A percentile compares a stretch with the other conserved stretches of the same genome.
Conservation (phyloP, 2,329 filamentous ascomycete species). For the Colletotrichum incanum region DNA sequence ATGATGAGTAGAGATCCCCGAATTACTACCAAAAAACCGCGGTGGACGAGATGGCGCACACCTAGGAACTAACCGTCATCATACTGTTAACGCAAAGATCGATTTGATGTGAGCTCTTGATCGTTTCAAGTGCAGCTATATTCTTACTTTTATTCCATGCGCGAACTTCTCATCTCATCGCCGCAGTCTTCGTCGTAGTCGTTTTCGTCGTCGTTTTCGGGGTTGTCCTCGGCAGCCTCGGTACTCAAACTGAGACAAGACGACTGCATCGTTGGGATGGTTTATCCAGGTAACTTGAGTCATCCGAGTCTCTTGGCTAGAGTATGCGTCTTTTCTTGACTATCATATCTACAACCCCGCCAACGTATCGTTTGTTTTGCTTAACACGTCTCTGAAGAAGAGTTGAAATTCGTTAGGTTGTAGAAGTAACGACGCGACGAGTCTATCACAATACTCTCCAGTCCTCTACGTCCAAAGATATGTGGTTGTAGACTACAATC, state of each 20-base stretch:
- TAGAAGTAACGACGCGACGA: background rate
- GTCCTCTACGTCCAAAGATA: background rate
- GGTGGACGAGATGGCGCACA: background rate
- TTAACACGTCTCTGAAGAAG: background rate
- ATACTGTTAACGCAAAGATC: background rate
- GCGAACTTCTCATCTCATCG: background rate
- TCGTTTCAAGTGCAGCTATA: too few relatives aligned
- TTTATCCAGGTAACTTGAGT: too few relatives aligned
- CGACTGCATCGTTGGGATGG: too few relatives aligned
- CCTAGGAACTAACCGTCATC: background rate
- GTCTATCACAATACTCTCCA: background rate
- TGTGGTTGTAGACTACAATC: background rate
- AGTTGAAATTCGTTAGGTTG: background rate
- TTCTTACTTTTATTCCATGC: background rate
- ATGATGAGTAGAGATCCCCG: background rate
- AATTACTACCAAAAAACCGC: background rate
- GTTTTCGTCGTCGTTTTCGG: background rate
- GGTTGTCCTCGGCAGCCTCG: too few relatives aligned
- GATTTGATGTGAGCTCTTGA: background rate
- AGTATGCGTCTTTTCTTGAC: too few relatives aligned
- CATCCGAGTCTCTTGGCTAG: too few relatives aligned
- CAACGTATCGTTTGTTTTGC: background rate
- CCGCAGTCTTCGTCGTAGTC: background rate
- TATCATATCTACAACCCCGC: too few relatives aligned
- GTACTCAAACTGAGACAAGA: too few relatives aligned